Evolutionary conservation across 2,329 filamentous ascomycete genomes (phyloP).

Genomic region (Penicillium verrucosum): DNA sequence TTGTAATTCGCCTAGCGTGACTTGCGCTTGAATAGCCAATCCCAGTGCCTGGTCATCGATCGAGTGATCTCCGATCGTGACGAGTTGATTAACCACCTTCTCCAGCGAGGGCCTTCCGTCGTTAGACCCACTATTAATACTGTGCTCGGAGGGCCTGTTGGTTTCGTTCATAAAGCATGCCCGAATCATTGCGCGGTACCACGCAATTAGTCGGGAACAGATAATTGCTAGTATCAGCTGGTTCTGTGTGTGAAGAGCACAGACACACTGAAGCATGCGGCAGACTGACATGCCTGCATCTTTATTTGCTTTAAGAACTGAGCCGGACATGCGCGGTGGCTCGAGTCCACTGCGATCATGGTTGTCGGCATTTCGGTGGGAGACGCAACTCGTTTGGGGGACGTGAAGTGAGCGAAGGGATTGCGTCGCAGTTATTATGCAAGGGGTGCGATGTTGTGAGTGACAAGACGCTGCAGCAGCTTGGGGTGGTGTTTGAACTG

Average conservation of each 20-base stretch:
- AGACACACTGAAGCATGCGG: slow-evolving; percentile 8
- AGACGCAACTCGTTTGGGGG: not conserved
- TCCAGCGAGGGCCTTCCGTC: not conserved
- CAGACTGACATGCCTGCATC: slow-evolving; percentile 9
- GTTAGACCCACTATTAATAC: no score
- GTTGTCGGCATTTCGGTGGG: not conserved
- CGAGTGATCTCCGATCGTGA: slow-evolving; percentile 11
- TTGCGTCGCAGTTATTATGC: slow-evolving; percentile 6
- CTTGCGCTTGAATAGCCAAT: slow-evolving; percentile 4
- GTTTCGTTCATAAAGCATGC: not conserved
- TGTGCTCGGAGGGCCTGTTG: not conserved
- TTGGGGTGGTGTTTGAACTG: not conserved
- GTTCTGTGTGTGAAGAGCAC: slow-evolving; percentile 5
- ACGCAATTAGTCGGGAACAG: slow-evolving; percentile 5
- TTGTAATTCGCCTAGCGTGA: slow-evolving; percentile 1
- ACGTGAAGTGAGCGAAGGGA: slow-evolving; percentile 6
- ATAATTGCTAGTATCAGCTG: slow-evolving; percentile 7
- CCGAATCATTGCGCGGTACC: slow-evolving; percentile 9
- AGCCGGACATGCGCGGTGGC: slow-evolving; percentile 5
- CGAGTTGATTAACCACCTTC: slow-evolving; percentile 4
- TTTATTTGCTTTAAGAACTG: slow-evolving; percentile 7
- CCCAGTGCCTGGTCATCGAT: slow-evolving; percentile 3
- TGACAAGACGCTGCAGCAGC: not conserved
- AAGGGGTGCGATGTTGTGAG: not conserved
- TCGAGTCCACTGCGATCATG: not conserved